Base-by-base conservation (phyloP, 441 rosid species). In the Geranium incanum region DNA sequence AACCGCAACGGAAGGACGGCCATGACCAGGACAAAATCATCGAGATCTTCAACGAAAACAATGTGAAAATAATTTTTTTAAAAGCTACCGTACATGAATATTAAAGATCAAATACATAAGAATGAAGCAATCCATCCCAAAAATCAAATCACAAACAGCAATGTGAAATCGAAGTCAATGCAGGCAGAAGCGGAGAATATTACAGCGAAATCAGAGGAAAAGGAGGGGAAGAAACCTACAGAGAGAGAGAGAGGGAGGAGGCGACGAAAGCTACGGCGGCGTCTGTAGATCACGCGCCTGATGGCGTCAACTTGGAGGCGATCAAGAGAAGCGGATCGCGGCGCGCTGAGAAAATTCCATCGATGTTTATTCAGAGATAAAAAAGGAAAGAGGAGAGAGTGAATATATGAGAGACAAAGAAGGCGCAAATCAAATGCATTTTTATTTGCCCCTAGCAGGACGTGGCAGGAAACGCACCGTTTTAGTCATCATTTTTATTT, bases 281-380 rank as follows among this genome's bases (percentile, higher is more conserved):
- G 66, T 45, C 4, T 67, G 37, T 36, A 38, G 75, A 76, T 78
- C 70, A 83, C 66, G 82, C 81, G 74, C 67, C 72, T 28, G 55
- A 66, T 70, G 78, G 71, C 55, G 72, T 63, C 28, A 76, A 71
- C 50, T 45, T 57, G 65, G 69, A 63, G 64, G 70, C 38, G 76
- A 84, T 83, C 68, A 82, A 81, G 74, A 78, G 78, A 77, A 77
- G 79, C 84, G 76, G 88, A 87, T 89, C 88, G 87, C 87, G 80
- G 80, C 76, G 79, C 23, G 71, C 79, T 74, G 81, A 70, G 76
- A 74, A 81, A 80, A 78, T 81, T 78, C 87, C 86, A 81, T 82
- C 45, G 74, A 71, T 78, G 77, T 16, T 28, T 55, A 15, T 55
- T 55, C 21, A 4, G 62, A 55, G 16, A 55, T 2, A 74, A 78